Percentiles rank a stretch among this genome's conserved stretches.
These are phyloP conservation scores for Rhytidhysteron rufulum DNA, from an alignment of 2,329 filamentous ascomycete genomes.

Conservation along the genomic window DNA sequence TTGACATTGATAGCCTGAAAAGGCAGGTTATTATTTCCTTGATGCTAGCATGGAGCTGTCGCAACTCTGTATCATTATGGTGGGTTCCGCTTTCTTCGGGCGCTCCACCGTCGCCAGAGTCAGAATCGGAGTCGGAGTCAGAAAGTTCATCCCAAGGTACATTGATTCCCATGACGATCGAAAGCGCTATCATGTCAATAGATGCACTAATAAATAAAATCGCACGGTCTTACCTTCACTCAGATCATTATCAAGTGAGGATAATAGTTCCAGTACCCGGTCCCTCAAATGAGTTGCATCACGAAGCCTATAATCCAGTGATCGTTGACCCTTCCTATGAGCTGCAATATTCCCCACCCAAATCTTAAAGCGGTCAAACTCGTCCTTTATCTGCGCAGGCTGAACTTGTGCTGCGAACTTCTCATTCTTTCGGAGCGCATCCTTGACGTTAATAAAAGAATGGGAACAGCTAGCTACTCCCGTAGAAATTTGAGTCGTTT, in stretches of 20 bases:
- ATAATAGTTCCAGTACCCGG: slow-evolving; percentile 15
- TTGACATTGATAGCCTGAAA: slow-evolving; percentile 28
- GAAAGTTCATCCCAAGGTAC: slow-evolving; percentile 17
- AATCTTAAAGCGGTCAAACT: slow-evolving; percentile 26
- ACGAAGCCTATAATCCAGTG: slow-evolving; percentile 29
- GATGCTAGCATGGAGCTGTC: slow-evolving; percentile 16
- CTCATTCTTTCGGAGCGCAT: slow-evolving; percentile 6
- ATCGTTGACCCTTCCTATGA: slow-evolving; percentile 25
- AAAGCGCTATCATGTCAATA: background rate
- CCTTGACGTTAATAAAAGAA: slow-evolving; percentile 11
- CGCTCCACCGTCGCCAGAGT: background rate
- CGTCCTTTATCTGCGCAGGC: slow-evolving; percentile 14
- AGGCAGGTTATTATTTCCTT: slow-evolving; percentile 25
- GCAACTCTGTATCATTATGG: slow-evolving; percentile 17
- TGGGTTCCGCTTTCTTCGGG: background rate
- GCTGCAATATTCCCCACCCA: slow-evolving; percentile 35
- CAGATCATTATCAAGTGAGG: slow-evolving; percentile 15
- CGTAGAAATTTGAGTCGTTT: slow-evolving; percentile 1
- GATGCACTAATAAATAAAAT: background rate
- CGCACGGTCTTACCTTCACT: slow-evolving; percentile 10
- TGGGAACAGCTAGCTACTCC: slow-evolving; percentile 6
- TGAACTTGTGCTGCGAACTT: slow-evolving; percentile 11
- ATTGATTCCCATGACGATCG: slow-evolving; percentile 12
- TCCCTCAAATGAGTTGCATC: slow-evolving; percentile 24
- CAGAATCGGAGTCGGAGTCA: slow-evolving; percentile 12